Base-by-base conservation (phyloP, 176 grass and related monocot species). In the Hyparrhenia diplandra region DNA sequence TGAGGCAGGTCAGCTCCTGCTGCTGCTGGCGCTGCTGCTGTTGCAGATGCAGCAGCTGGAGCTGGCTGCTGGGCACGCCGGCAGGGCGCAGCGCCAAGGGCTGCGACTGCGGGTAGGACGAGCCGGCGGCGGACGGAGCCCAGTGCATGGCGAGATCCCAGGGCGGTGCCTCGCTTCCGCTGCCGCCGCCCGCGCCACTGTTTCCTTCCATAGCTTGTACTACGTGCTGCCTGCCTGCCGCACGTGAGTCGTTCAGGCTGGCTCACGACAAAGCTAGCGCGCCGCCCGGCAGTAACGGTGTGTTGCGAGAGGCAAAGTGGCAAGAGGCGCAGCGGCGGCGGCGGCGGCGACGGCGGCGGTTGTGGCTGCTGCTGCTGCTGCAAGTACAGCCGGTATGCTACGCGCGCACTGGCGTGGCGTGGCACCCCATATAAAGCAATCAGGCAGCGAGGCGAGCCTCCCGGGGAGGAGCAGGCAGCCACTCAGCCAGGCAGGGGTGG, bases 1-100 rank as follows among this genome's bases (percentile, higher is more conserved):
- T 85, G 25, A 93, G 83, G 61, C 88, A 85, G 6, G 88, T 85
- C 54, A 89, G 84, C 58, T 91, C 80, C 66, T 84, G 77, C 73
- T 80, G 70, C 14, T 69, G 81, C 24, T 42, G 71, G 41, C 47
- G 1, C n/a, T n/a, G 76, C 65, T 81, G 76, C 65, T 80, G 69
- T 12, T n/a, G n/a, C n/a, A n/a, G 41, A 3, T 64, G 82, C 30
- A 54, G 82, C 1, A 72, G 67, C 13, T 61, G 23, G 39, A 25
- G 57, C n/a, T 74, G 86, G 84, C 18, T 32, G 29, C n/a, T n/a
- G n/a, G 75, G 58, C 12, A 31, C 17, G 5, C 13, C 30, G 4
- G 25, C 20, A 9, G 74, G 70, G 4, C 59, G 75, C 74, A 36
- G 73, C 61, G 24, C 25, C 16, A 78, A 40, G 8, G 79, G 84